A percentile compares a stretch with the other conserved stretches of the same genome.
These are phyloP conservation scores for Triangularia verruculosa DNA, from an alignment of 2,329 filamentous ascomycete genomes.

Conservation along the genomic window DNA sequence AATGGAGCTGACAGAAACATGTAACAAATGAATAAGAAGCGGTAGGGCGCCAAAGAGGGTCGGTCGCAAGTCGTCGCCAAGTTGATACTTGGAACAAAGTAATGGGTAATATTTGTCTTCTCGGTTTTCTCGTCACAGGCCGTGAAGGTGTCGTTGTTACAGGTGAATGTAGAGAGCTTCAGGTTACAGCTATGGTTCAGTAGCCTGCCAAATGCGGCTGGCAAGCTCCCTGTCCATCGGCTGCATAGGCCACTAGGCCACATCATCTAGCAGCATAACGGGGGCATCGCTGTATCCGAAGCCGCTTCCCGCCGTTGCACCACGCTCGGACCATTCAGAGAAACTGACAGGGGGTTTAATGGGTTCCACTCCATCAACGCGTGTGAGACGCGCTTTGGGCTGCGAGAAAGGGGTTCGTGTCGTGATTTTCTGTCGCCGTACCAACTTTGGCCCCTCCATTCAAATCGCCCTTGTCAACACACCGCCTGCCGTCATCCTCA, in stretches of 20 bases:
- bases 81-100: not conserved
- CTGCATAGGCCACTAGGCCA: conserved; percentile 3
- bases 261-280: not conserved
- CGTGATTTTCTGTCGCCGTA: conserved; percentile 8
- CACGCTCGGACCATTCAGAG: not conserved
- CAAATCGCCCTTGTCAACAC: not conserved
- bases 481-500: not conserved
- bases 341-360: not conserved
- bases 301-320: not conserved
- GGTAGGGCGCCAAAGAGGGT: not conserved
- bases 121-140: not conserved
- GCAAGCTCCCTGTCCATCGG: not conserved
- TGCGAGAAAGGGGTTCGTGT: too few species aligned
- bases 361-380: too few species aligned
- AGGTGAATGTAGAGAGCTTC: not conserved
- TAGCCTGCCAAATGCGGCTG: conserved; percentile 8
- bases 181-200: conserved; percentile 10
- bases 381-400: conserved; percentile 18
- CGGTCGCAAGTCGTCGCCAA: not conserved
- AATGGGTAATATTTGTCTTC: not conserved
- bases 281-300: not conserved
- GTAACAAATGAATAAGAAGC: not conserved
- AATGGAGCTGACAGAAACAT: not conserved
- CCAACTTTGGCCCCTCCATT: conserved; percentile 20
- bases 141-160: not conserved